phyloP scores from a whole-genome alignment of 1,139 yeast species.

The Yamadazyma atmosphaerica region DNA sequence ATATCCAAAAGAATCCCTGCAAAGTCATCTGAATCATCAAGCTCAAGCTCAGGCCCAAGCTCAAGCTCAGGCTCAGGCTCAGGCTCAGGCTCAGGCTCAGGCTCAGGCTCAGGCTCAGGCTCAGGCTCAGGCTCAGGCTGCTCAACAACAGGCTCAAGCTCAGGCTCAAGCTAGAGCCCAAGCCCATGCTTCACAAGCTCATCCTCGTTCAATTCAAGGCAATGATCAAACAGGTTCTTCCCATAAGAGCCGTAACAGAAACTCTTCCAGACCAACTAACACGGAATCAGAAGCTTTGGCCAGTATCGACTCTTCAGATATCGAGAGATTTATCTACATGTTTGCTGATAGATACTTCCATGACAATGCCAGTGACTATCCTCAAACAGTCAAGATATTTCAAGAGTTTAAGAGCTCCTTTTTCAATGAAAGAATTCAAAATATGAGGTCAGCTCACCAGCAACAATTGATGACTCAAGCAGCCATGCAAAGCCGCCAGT shows the following conservation, averaged over 20 bases:
- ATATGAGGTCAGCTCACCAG: conserved; percentile 29
- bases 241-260: background rate
- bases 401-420: conserved; percentile 53
- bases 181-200: conserved; percentile 14
- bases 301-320: conserved; percentile 39
- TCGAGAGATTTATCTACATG: conserved; percentile 49
- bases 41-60: conserved; percentile 13
- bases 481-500: conserved; percentile 9
- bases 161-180: conserved; percentile 14
- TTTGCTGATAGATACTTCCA: conserved; percentile 51
- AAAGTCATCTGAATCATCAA: conserved; percentile 10
- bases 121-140: conserved; percentile 12
- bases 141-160: conserved; percentile 13
- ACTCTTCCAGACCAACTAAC: conserved; percentile 1
- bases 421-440: conserved; percentile 48
- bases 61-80: conserved; percentile 15
- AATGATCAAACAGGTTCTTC: background rate
- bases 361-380: conserved; percentile 46
- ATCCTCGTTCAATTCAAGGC: conserved; percentile 6
- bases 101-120: conserved; percentile 13
- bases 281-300: conserved; percentile 7
- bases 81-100: conserved; percentile 20
- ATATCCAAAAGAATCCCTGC: conserved; percentile 27
- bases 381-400: conserved; percentile 49
- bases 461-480: conserved; percentile 16